Conservation (phyloP, 352 stramenopile species). For the Globisporangium echinulatum region DNA sequence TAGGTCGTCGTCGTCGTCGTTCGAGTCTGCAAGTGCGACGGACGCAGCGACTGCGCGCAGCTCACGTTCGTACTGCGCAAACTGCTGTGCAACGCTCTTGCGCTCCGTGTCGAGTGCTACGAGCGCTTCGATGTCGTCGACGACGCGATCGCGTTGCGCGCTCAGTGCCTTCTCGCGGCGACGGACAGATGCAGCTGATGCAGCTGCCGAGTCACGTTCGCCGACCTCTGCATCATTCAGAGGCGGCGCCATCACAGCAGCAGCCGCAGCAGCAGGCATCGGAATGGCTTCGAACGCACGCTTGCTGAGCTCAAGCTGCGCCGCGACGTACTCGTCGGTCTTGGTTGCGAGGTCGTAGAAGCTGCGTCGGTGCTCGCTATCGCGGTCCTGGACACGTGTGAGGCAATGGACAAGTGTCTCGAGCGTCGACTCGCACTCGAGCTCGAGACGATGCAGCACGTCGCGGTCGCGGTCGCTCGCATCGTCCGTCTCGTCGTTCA, state of each 20-base stretch:
- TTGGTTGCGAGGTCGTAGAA: conserved; percentile 41
- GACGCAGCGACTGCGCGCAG: conserved; percentile 28
- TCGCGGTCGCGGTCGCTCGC: conserved; percentile 5
- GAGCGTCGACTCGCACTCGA: conserved; percentile 55
- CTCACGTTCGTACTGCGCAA: conserved; percentile 39
- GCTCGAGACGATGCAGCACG: conserved; percentile 35
- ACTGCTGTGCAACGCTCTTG: conserved; percentile 31
- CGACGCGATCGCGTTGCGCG: conserved; percentile 13
- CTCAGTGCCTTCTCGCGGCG: not conserved
- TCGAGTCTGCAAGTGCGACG: not conserved
- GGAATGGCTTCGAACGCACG: conserved; percentile 32
- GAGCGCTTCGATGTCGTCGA: conserved; percentile 41
- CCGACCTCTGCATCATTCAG: not conserved
- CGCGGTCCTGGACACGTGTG: conserved; percentile 44
- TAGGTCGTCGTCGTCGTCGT: not conserved
- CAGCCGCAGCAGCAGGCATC: conserved; percentile 15
- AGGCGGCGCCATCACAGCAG: not conserved
- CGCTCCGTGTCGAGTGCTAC: conserved; percentile 41
- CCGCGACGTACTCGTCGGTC: conserved; percentile 32
- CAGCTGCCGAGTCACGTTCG: not conserved
- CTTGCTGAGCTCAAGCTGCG: conserved; percentile 30
- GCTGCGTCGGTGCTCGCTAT: conserved; percentile 56
- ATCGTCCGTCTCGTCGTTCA: not conserved
- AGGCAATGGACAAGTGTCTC: conserved; percentile 61
- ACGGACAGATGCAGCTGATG: not conserved